Evolutionary conservation across 352 stramenopile genomes (phyloP).

Genomic region (Nothophytophthora sp.): DNA sequence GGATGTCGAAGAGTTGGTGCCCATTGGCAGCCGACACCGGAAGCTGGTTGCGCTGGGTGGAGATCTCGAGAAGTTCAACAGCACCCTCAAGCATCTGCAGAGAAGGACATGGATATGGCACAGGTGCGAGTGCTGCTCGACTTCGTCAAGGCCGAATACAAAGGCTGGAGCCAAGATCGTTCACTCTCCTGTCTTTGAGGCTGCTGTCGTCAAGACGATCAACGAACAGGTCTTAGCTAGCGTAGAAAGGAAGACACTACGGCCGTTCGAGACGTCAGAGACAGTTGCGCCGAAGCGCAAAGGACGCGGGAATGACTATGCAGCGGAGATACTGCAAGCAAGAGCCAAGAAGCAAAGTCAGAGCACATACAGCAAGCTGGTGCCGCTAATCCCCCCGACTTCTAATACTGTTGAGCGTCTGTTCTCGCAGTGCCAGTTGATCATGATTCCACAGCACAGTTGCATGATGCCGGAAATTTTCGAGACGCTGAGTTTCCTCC

Average conservation of each 20-base stretch:
- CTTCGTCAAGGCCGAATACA: constrained; percentile 5
- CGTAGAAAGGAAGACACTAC: background rate
- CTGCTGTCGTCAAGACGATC: background rate
- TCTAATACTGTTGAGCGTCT: constrained; percentile 7
- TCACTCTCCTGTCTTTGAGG: constrained; percentile 3
- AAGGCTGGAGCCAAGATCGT: background rate
- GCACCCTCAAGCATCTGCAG: constrained; percentile 16
- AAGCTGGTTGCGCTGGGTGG: background rate
- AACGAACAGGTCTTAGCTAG: background rate
- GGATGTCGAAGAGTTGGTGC: constrained; percentile 14
- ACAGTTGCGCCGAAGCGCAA: background rate
- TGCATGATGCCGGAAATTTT: constrained; percentile 1
- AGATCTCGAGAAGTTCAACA: constrained; percentile 18
- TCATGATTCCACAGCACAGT: background rate
- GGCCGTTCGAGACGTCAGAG: background rate
- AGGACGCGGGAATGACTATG: background rate
- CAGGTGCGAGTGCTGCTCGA: constrained; percentile 15
- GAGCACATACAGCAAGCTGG: background rate
- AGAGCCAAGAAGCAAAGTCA: no score
- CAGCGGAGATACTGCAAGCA: background rate
- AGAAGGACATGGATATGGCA: background rate
- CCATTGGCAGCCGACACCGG: constrained; percentile 1
- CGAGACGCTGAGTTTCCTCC: constrained; percentile 6
- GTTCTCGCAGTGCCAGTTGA: constrained; percentile 1
- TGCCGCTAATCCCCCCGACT: constrained; percentile 7